phyloP scores from a whole-genome alignment of 495 filamentous ascomycete species.

The Beverwykella pulmonaria region DNA sequence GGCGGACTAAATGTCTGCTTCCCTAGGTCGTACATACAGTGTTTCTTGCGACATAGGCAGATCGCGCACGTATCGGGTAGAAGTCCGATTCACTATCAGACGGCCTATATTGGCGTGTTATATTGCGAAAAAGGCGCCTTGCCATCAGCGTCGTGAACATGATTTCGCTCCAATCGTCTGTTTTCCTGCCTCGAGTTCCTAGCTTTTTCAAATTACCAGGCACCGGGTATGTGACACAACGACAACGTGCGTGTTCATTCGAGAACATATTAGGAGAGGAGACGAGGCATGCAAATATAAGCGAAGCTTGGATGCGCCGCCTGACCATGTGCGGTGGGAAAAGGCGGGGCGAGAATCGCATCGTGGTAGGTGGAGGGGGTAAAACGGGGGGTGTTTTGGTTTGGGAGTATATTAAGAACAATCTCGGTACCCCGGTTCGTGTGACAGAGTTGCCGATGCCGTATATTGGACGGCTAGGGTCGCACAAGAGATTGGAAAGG shows the following conservation, averaged over 20 bases:
- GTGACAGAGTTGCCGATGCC: conserved; percentile 1
- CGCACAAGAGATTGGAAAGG: background rate
- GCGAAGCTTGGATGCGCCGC: conserved; percentile 20
- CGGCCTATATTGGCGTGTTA: conserved; percentile 23
- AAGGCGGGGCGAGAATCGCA: conserved; percentile 19
- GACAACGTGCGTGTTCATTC: background rate
- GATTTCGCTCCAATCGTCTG: conserved; percentile 23
- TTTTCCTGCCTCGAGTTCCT: background rate
- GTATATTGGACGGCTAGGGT: background rate
- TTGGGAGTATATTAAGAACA: conserved; percentile 18
- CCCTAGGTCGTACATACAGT: background rate
- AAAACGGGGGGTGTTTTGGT: conserved; percentile 10
- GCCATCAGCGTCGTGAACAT: background rate
- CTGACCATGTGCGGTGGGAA: background rate
- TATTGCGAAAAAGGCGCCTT: background rate
- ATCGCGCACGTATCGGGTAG: conserved; percentile 12
- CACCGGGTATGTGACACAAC: background rate
- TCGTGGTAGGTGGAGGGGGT: conserved; percentile 9
- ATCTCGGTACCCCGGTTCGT: conserved; percentile 21
- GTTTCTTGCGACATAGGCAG: background rate
- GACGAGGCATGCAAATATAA: background rate
- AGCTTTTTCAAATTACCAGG: conserved; percentile 20
- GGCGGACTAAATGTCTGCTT: background rate
- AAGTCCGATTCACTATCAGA: conserved; percentile 3
- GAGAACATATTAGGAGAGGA: background rate